These are phyloP conservation scores for Tinospora cordifolia DNA, from an alignment of 164 flowering plant genomes.

Conservation along the genomic window DNA sequence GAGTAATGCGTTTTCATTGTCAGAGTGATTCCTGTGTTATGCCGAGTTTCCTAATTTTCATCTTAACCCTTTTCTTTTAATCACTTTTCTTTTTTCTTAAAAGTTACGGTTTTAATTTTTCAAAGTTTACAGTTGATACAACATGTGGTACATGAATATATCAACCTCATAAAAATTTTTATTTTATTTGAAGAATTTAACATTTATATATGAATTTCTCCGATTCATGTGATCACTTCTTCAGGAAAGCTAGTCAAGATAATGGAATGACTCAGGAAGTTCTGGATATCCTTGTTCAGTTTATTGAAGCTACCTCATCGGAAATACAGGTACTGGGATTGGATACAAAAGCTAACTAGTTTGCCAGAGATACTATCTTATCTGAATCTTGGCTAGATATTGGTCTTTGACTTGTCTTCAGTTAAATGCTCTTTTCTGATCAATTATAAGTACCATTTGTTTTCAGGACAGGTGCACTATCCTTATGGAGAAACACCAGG, in stretches of 20 bases:
- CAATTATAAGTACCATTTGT: conserved; percentile 6
- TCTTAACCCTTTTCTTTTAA: too few species aligned
- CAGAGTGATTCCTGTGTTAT: too few species aligned
- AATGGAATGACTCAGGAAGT: conserved; percentile 58
- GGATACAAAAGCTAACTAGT: background rate
- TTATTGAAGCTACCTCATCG: conserved; percentile 41
- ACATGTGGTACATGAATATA: background rate
- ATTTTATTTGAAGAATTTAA: background rate
- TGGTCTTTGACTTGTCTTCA: background rate
- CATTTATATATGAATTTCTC: background rate
- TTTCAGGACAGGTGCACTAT: conserved; percentile 61
- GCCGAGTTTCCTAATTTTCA: too few species aligned
- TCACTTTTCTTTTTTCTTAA: too few species aligned
- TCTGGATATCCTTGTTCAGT: conserved; percentile 43
- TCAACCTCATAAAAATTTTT: background rate
- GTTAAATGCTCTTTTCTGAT: background rate
- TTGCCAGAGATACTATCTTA: background rate
- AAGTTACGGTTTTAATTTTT: too few species aligned
- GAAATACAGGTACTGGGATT: conserved; percentile 57
- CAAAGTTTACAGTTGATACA: background rate
- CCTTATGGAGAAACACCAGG: conserved; percentile 39
- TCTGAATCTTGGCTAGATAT: conserved; percentile 6
- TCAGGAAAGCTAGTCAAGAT: conserved; percentile 66
- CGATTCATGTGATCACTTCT: conserved; percentile 15
- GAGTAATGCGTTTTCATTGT: too few species aligned